Evolutionary conservation across 169 alveolate genomes (phyloP).

Genomic region (Sarcocystis neurona): DNA sequence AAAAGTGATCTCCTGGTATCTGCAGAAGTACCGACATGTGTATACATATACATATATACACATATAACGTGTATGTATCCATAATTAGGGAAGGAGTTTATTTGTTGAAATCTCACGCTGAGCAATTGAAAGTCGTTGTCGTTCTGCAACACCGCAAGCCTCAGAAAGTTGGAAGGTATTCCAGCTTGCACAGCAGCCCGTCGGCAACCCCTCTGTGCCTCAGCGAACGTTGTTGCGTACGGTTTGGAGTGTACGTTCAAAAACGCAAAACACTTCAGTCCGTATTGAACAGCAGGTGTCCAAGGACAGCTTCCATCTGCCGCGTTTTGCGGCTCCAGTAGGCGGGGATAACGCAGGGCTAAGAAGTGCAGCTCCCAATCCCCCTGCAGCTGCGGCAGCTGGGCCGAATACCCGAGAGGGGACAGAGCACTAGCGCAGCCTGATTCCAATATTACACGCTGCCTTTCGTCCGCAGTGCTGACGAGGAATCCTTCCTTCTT

Average conservation of each 20-base stretch:
- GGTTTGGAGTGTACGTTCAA: background rate
- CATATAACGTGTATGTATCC: background rate
- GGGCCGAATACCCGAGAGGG: background rate
- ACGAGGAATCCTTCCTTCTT: background rate
- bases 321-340: background rate
- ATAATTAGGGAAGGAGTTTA: background rate
- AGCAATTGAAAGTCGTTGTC: background rate
- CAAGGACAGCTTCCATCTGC: slow-evolving; percentile 3
- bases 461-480: background rate
- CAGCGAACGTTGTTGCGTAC: background rate
- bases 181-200: background rate
- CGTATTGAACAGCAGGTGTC: slow-evolving; percentile 11
- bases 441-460: background rate
- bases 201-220: background rate
- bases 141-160: slow-evolving; percentile 14
- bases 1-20: background rate
- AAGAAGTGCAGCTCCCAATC: slow-evolving; percentile 29
- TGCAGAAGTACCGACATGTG: background rate
- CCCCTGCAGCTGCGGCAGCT: background rate
- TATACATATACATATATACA: background rate
- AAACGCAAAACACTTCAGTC: slow-evolving; percentile 14
- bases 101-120: background rate
- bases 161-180: background rate
- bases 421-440: background rate
- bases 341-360: background rate